Base-by-base conservation (phyloP, 495 filamentous ascomycete genomes). In the Penicillium desertorum region DNA sequence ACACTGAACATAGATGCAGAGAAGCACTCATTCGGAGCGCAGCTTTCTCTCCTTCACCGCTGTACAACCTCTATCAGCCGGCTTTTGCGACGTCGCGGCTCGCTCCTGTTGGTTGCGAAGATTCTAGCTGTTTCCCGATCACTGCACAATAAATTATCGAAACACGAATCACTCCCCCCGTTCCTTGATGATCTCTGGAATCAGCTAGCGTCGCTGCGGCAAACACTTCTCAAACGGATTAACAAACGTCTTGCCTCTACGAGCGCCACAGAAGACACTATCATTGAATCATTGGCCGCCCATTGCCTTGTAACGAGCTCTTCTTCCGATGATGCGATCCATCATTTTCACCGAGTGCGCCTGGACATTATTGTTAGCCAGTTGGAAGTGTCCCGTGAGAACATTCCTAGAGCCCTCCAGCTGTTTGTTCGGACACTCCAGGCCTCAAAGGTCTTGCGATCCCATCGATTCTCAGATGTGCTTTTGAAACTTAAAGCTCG, bases 231-330 rank as follows among this genome's bases (percentile, higher is more conserved):
- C 20, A 74, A 77, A 41, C 81, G 81, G 6, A 83, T 97, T 46
- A 83, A 94, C 61, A 84, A 82, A 48, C 79, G 81, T 7, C 72
- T 98, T 48, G 80, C 81, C 41, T 81, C 77, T 50, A 64, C 70
- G 27, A 71, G 76, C 53, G 69, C 67, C 23, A 81, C 77, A 32
- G 74, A 67, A 19, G 76, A 80, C 23, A 78, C 77, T 32, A 78
- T 96, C 17, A 76, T 92, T 14, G 78, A 90, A 63, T 82, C 83
- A 12, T 78, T 98, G 67, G 86, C 83, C 36, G 93, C 93, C 6
- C 96, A 91, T 65, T 89, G 88, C 49, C 76, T 98, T 20, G 84
- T 85, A 1, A 94, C 88, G 8, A 95, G 85, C 62, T 90, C 90
- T 9, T 89, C 90, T 0, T 85, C 90, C 0, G 83, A 84, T 51